These are phyloP conservation scores for Urtica urens DNA, from an alignment of 306 rosid species.

Conservation along the genomic window DNA sequence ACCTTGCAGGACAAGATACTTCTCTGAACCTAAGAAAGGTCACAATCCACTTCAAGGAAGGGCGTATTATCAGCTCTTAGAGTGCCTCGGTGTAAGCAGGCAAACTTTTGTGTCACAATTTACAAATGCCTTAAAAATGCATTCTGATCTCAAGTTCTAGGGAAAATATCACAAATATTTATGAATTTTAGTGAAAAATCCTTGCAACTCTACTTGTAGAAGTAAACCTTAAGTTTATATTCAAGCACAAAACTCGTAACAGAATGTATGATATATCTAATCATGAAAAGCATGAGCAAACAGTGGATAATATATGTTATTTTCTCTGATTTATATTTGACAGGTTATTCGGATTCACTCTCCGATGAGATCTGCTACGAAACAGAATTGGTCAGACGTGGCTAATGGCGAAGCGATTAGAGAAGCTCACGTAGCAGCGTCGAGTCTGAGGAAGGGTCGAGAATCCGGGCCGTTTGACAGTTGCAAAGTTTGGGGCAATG, in stretches of 20 bases:
- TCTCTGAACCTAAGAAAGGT: constrained; percentile 87
- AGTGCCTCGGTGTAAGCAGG: constrained; percentile 86
- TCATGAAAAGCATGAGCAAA: no score
- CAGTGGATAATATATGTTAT: no score
- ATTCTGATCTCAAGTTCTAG: constrained; percentile 1
- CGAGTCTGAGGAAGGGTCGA: constrained; percentile 42
- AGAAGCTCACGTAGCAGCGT: constrained; percentile 78
- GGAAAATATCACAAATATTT: no score
- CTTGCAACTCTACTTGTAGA: no score
- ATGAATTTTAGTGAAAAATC: no score
- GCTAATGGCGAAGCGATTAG: constrained; percentile 61
- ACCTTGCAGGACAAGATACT: constrained; percentile 76
- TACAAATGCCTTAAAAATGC: not conserved
- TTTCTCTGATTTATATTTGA: no score
- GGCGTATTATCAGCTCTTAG: constrained; percentile 92
- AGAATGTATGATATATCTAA: no score
- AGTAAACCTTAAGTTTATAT: no score
- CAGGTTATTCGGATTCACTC: constrained; percentile 96
- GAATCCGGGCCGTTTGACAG: constrained; percentile 70
- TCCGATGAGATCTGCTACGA: constrained; percentile 86
- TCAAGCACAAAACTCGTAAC: no score
- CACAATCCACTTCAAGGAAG: constrained; percentile 99
- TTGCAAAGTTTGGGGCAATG: constrained; percentile 85
- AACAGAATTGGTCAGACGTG: constrained; percentile 85
- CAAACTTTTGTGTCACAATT: not conserved